These are phyloP conservation scores for Ophiostoma montium DNA, from an alignment of 2,329 filamentous ascomycete genomes.

Conservation along the genomic window DNA sequence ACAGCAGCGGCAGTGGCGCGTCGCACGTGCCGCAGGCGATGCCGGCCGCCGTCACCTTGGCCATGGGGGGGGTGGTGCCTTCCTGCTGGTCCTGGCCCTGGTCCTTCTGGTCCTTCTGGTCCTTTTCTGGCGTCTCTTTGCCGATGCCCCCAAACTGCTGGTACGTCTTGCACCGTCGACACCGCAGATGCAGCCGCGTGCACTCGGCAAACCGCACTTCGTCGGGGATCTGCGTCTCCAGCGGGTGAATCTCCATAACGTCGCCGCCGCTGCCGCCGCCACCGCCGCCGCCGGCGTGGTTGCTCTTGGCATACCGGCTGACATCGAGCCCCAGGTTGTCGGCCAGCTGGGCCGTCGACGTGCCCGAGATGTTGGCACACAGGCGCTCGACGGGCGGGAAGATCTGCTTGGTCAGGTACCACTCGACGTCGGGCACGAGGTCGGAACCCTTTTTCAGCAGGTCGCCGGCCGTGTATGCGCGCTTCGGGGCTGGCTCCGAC, in stretches of 20 bases:
- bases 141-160: slow-evolving; percentile 64
- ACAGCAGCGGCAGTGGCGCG: slow-evolving; percentile 51
- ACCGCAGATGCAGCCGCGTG: slow-evolving; percentile 60
- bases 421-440: slow-evolving; percentile 83
- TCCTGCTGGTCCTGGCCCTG: no score
- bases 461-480: slow-evolving; percentile 77
- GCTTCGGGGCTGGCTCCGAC: slow-evolving; percentile 65
- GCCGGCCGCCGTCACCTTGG: slow-evolving; percentile 55
- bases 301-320: slow-evolving; percentile 52
- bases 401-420: slow-evolving; percentile 96
- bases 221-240: slow-evolving; percentile 91
- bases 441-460: slow-evolving; percentile 62
- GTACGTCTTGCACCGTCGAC: slow-evolving; percentile 61
- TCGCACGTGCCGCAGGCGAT: slow-evolving; percentile 60
- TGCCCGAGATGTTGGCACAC: slow-evolving; percentile 88
- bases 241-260: slow-evolving; percentile 62
- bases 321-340: slow-evolving; percentile 89
- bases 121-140: background rate
- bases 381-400: slow-evolving; percentile 95
- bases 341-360: slow-evolving; percentile 76
- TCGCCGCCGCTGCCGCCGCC: slow-evolving; percentile 31
- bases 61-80: background rate
- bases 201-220: slow-evolving; percentile 78
- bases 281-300: slow-evolving; percentile 23
- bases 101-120: no score